These are phyloP conservation scores for Globisporangium barbulae DNA, from an alignment of 352 stramenopile genomes.

Conservation along the genomic window DNA sequence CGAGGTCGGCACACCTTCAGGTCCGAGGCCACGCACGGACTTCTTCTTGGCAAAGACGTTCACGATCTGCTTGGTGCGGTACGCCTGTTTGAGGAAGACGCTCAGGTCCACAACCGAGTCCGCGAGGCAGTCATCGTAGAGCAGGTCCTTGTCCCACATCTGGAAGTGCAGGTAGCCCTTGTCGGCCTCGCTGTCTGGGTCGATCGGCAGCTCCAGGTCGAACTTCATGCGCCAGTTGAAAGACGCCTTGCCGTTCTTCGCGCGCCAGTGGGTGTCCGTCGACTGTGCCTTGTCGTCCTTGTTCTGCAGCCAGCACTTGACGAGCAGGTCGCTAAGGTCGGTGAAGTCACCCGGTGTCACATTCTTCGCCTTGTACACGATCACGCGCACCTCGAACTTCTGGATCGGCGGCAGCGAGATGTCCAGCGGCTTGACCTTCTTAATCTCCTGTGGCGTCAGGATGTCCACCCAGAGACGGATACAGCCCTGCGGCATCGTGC, in stretches of 20 bases:
- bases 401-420: slow-evolving; percentile 74
- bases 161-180: slow-evolving; percentile 73
- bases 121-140: slow-evolving; percentile 78
- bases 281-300: slow-evolving; percentile 45
- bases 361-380: slow-evolving; percentile 91
- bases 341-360: slow-evolving; percentile 83
- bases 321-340: slow-evolving; percentile 88
- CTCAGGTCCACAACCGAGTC: slow-evolving; percentile 67
- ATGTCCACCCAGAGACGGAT: slow-evolving; percentile 90
- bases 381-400: slow-evolving; percentile 89
- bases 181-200: slow-evolving; percentile 63
- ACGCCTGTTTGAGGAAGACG: slow-evolving; percentile 60
- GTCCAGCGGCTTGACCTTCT: slow-evolving; percentile 64
- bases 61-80: slow-evolving; percentile 61
- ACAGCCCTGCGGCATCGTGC: slow-evolving; percentile 60
- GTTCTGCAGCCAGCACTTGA: slow-evolving; percentile 87
- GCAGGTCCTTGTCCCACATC: slow-evolving; percentile 76
- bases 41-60: slow-evolving; percentile 79
- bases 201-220: slow-evolving; percentile 75
- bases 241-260: slow-evolving; percentile 91
- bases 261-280: slow-evolving; percentile 92
- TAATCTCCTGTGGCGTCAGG: slow-evolving; percentile 65
- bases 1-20: slow-evolving; percentile 30
- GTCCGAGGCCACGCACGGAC: slow-evolving; percentile 40
- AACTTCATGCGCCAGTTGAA: slow-evolving; percentile 97